Evolutionary conservation across 345 rosid species (phyloP).

Genomic region (Corymbia maculata): DNA sequence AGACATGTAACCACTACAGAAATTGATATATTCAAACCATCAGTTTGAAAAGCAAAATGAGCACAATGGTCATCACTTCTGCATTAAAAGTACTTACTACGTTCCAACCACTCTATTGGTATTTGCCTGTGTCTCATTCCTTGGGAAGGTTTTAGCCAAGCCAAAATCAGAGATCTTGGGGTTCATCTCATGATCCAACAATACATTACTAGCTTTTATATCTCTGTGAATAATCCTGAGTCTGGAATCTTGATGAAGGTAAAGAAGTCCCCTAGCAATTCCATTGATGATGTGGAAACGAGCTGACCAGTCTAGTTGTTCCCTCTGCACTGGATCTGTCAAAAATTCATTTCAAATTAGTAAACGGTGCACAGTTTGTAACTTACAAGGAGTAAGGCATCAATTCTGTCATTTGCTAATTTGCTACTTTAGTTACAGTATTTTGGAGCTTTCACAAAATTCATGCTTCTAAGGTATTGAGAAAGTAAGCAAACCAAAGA

Average conservation of each 20-base stretch:
- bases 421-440: too few species aligned
- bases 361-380: not conserved
- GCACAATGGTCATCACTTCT: not conserved
- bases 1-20: conserved; percentile 32
- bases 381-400: too few species aligned
- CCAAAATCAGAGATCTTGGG: conserved; percentile 20
- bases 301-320: conserved; percentile 4
- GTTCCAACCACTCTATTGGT: conserved; percentile 11
- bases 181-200: conserved; percentile 11
- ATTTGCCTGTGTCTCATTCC: conserved; percentile 5
- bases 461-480: not conserved
- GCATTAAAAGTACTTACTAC: conserved; percentile 3
- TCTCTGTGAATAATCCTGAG: conserved; percentile 18
- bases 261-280: conserved; percentile 12
- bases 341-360: not conserved
- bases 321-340: conserved; percentile 9
- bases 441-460: too few species aligned
- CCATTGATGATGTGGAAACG: conserved; percentile 11
- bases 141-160: conserved; percentile 6
- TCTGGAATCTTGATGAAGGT: conserved; percentile 18
- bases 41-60: too few species aligned
- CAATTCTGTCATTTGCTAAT: too few species aligned
- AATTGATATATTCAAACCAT: too few species aligned
- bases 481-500: conserved; percentile 15
- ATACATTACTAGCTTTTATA: conserved; percentile 13